A percentile compares a stretch with the other conserved stretches of the same genome.
These are phyloP conservation scores for Oidiodendron maius DNA, from an alignment of 495 filamentous ascomycete genomes.

Conservation along the genomic window DNA sequence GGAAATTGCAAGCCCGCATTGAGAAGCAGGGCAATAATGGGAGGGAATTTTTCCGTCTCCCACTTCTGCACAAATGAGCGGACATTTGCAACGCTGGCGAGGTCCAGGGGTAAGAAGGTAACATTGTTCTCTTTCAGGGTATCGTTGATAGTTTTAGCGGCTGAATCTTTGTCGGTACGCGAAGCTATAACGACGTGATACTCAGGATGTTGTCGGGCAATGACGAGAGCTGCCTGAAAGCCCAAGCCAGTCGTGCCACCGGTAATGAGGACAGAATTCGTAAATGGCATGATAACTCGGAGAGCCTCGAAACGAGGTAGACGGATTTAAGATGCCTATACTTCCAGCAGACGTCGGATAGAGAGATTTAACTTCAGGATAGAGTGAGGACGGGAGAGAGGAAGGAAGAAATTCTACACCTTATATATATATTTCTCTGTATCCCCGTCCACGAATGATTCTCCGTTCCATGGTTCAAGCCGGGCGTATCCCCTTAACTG, in stretches of 20 bases:
- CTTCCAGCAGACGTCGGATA: too few relatives aligned
- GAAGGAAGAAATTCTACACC: too few relatives aligned
- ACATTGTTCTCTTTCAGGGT: conserved; percentile 31
- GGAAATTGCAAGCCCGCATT: conserved; percentile 42
- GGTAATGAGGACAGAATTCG: conserved; percentile 8
- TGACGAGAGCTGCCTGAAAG: conserved; percentile 28
- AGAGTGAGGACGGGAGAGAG: too few relatives aligned
- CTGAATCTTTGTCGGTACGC: conserved; percentile 27
- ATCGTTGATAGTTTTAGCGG: conserved; percentile 34
- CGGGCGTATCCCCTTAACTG: too few relatives aligned
- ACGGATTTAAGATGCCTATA: too few relatives aligned
- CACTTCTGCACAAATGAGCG: conserved; percentile 31
- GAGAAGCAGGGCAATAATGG: conserved; percentile 35
- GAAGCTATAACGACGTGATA: conserved; percentile 36
- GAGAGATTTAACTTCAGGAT: too few relatives aligned
- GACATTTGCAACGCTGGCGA: conserved; percentile 30
- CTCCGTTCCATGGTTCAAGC: too few relatives aligned
- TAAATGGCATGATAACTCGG: conserved; percentile 1
- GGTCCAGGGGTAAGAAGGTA: conserved; percentile 34
- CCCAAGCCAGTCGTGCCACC: conserved; percentile 10
- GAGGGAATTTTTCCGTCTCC: conserved; percentile 27
- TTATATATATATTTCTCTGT: too few relatives aligned
- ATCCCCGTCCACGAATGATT: too few relatives aligned
- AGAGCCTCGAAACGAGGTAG: too few relatives aligned
- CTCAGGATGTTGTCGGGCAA: conserved; percentile 35